Base-by-base conservation (phyloP, 2,329 filamentous ascomycete species). In the Ophiostoma australiae region DNA sequence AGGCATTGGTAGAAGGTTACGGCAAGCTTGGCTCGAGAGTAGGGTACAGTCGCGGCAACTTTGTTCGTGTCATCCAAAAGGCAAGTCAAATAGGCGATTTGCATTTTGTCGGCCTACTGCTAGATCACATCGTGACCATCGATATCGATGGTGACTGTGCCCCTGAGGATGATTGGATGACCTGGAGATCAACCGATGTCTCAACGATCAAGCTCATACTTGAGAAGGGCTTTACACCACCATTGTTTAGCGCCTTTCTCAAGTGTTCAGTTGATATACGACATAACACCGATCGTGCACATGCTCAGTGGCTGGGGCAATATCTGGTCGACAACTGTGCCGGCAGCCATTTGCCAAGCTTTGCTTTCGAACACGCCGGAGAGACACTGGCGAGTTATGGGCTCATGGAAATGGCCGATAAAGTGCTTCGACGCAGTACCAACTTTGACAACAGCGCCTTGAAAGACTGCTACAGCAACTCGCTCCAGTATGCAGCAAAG, bases 121-220 rank as follows among this genome's bases (percentile, higher is more conserved):
- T 48, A 48, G 44, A 48, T 1, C 44, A 48, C 8, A n/a, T 48
- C 17, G 44, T 17, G 4, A n/a, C 7, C 6, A 48, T 48, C 44
- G 5, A 48, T n/a, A 20, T 48, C 44, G 8, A 48, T 3, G 44
- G 20, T 1, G n/a, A 20, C 44, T 6, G 1, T 48, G 5, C 7
- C 20, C 8, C 20, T n/a, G 1, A n/a, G 0, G 2, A 8, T 8
- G 7, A 6, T 7, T n/a, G 20, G 44, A 0, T 1, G 1, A 1
- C 0, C 5, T 20, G 3, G 2, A 2, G 2, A 1, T 1, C 8
- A 20, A 7, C n/a, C 44, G 5, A n/a, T n/a, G 6, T 48, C 44
- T 4, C 17, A n/a, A 48, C 1, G 44, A 6, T n/a, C 6, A 48
- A 48, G 44, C 17, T 48, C 44, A 48, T 48, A 5, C 44, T 48